These are phyloP conservation scores for Paecilomyces fulvus DNA, from an alignment of 2,329 filamentous ascomycete species.

Conservation along the genomic window DNA sequence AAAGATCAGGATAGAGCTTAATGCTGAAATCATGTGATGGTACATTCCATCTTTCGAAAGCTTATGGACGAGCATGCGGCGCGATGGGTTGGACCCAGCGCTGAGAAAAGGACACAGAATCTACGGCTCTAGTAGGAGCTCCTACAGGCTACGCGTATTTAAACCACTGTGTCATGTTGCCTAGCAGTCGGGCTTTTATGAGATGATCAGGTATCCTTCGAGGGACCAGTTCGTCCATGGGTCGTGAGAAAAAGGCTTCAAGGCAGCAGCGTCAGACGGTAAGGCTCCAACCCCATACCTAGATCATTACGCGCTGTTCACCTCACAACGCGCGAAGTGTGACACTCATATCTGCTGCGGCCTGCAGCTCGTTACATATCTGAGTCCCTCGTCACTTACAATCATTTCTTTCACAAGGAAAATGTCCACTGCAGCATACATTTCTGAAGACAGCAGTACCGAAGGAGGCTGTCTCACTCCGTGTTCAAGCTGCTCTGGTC, in stretches of 20 bases:
- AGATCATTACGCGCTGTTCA: neutral
- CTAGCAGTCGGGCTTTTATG: too few species aligned
- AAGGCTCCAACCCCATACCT: neutral
- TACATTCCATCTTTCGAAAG: too few species aligned
- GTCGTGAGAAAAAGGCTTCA: neutral
- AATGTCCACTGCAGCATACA: neutral
- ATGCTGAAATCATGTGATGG: too few species aligned
- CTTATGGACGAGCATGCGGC: too few species aligned
- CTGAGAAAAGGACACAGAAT: too few species aligned
- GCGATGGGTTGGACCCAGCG: too few species aligned
- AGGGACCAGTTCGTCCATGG: neutral
- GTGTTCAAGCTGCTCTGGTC: neutral
- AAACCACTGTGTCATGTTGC: too few species aligned
- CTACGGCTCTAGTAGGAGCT: too few species aligned
- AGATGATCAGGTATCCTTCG: too few species aligned
- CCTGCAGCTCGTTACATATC: neutral
- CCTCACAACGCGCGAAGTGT: neutral
- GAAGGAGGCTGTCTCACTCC: neutral
- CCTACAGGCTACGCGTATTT: too few species aligned
- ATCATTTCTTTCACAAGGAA: neutral
- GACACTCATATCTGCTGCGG: neutral
- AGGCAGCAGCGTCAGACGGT: neutral
- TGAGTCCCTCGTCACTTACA: neutral
- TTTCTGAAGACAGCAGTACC: neutral
- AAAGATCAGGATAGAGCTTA: too few species aligned